Evolutionary conservation across 2,329 filamentous ascomycete species (phyloP).

Genomic region (Colletotrichum lentis): DNA sequence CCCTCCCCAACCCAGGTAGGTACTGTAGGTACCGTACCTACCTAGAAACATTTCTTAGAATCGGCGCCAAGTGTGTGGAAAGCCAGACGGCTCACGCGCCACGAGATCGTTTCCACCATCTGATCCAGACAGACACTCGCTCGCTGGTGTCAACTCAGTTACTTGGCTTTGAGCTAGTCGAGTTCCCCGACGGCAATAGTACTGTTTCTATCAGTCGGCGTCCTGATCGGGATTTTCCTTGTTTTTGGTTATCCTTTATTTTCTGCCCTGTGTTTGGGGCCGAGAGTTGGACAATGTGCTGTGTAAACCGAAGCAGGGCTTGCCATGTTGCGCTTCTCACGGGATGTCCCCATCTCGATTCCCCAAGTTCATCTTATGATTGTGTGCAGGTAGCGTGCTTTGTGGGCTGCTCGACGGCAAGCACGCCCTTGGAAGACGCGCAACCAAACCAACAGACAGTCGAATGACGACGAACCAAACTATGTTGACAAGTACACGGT

Average conservation of each 20-base stretch:
- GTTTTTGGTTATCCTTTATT: neutral
- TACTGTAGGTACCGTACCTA: too few relatives aligned
- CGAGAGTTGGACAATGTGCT: constrained; percentile 16
- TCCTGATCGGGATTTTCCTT: too few relatives aligned
- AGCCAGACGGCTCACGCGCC: constrained; percentile 22
- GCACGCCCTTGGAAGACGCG: constrained; percentile 27
- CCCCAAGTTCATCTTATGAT: constrained; percentile 33
- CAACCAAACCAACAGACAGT: constrained; percentile 14
- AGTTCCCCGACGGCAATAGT: neutral
- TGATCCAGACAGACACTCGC: constrained; percentile 3
- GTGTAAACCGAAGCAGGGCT: constrained; percentile 20
- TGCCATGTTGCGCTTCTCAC: constrained; percentile 20
- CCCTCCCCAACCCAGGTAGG: too few relatives aligned
- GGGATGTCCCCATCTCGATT: constrained; percentile 23
- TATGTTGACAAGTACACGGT: constrained; percentile 23
- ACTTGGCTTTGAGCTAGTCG: constrained; percentile 2
- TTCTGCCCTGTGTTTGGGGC: too few relatives aligned
- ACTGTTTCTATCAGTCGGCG: neutral
- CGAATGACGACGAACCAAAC: constrained; percentile 31
- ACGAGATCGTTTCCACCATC: constrained; percentile 14
- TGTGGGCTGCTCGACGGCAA: constrained; percentile 27
- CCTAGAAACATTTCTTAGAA: neutral
- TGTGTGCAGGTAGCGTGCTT: constrained; percentile 4
- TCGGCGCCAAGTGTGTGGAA: constrained; percentile 18
- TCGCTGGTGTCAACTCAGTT: constrained; percentile 18